Conservation (phyloP, 192 early-diverging fungal species). For the Geranomyces variabilis region DNA sequence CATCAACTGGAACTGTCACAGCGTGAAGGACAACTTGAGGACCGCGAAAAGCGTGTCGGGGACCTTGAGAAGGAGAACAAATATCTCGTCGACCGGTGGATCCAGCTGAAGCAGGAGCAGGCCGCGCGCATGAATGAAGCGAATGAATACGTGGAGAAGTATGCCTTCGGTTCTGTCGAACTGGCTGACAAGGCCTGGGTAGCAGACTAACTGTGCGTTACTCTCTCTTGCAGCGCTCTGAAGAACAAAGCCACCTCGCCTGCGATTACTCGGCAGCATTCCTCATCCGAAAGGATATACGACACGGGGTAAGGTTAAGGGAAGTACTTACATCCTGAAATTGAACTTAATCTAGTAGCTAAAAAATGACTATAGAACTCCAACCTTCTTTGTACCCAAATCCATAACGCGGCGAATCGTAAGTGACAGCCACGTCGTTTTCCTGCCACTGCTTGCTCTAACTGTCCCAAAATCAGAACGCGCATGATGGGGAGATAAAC, state of each 20-base stretch:
- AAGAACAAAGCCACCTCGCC: slow-evolving; percentile 34
- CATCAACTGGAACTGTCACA: slow-evolving; percentile 89
- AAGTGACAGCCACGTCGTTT: not conserved
- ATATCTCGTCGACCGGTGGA: slow-evolving; percentile 86
- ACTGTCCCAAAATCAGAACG: slow-evolving; percentile 39
- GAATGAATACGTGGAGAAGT: slow-evolving; percentile 86
- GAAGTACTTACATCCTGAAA: not conserved
- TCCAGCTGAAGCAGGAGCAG: slow-evolving; percentile 77
- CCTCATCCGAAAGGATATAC: slow-evolving; percentile 4
- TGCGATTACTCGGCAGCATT: slow-evolving; percentile 1
- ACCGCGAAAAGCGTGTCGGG: slow-evolving; percentile 63
- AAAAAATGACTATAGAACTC: not conserved
- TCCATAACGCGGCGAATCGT: not conserved
- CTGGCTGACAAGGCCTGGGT: slow-evolving; percentile 27
- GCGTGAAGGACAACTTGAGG: slow-evolving; percentile 50
- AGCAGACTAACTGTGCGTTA: not conserved
- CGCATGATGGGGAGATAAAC: slow-evolving; percentile 81
- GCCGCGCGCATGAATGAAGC: slow-evolving; percentile 92
- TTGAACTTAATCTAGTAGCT: not conserved
- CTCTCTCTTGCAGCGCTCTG: slow-evolving; percentile 25
- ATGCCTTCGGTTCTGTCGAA: slow-evolving; percentile 22
- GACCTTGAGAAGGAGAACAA: slow-evolving; percentile 80
- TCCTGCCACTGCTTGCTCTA: not conserved
- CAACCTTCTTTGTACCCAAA: not conserved
- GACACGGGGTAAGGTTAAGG: not conserved